A percentile compares a stretch with the other conserved stretches of the same genome.
Conservation (phyloP, 805 yeast species). For the Ogataea minuta region DNA sequence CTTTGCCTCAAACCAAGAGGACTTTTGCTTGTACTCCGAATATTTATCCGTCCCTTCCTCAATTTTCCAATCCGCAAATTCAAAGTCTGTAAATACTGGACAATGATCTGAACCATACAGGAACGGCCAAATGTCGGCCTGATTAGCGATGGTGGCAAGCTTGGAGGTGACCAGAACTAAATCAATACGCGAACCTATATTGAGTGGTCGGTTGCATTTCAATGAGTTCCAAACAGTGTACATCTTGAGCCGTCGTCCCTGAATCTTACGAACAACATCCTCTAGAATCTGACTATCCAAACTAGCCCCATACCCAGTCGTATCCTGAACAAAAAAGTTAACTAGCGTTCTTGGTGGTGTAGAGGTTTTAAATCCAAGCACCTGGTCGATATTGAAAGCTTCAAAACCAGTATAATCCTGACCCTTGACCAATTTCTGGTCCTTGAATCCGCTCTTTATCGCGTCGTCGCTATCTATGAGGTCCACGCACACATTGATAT, state of each 20-base stretch:
- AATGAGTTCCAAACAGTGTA: constrained; percentile 93
- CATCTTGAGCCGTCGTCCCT: constrained; percentile 59
- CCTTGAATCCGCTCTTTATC: constrained; percentile 44
- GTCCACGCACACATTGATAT: constrained; percentile 78
- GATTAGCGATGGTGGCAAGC: constrained; percentile 33
- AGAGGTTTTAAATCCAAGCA: constrained; percentile 38
- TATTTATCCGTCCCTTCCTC: constrained; percentile 1
- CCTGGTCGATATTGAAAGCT: constrained; percentile 31
- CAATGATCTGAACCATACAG: constrained; percentile 92
- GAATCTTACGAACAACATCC: constrained; percentile 57
- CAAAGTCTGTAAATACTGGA: constrained; percentile 76
- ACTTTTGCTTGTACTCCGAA: constrained; percentile 7
- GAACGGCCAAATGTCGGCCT: constrained; percentile 62
- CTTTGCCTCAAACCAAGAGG: constrained; percentile 53
- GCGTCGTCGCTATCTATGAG: constrained; percentile 79
- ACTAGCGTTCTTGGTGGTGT: constrained; percentile 43
- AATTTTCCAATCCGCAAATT: constrained; percentile 16
- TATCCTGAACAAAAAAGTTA: constrained; percentile 40
- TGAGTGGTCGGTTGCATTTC: constrained; percentile 71
- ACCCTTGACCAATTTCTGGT: constrained; percentile 32
- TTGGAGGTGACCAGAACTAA: constrained; percentile 53
- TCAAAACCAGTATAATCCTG: constrained; percentile 35
- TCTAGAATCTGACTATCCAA: constrained; percentile 43
- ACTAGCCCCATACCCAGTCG: constrained; percentile 24
- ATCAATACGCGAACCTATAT: constrained; percentile 88